Base-by-base conservation (phyloP, 768 basidiomycete species). In the Harrya chromipes region DNA sequence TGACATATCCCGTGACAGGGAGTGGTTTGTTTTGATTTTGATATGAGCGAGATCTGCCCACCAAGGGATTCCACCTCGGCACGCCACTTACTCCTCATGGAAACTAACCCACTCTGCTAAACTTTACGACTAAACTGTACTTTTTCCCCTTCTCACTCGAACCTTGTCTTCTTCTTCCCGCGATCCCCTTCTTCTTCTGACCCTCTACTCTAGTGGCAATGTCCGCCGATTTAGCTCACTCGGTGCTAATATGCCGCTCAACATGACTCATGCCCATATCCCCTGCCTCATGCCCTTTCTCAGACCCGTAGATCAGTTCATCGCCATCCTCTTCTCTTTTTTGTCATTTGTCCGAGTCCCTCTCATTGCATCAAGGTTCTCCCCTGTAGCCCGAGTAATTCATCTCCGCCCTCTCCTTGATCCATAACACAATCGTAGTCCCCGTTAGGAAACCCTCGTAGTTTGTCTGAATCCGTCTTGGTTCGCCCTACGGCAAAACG, bases 331-430 rank as follows among this genome's bases (percentile, higher is more conserved):
- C 38, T 43, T 33, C 33, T 33, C 50, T 35, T 52, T 49, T 50
- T 63, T 52, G 52, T 49, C 36, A 52, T 36, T 35, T 37, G 21
- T 39, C 62, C 54, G 12, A 35, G 46, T 44, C 62, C 33, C 33
- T 33, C 33, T 16, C 33, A 33, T 33, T 4, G 53, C 60, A 53
- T 42, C 33, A n/a, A 27, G 19, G 33, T 14, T 31, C 27, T 11
- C 27, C 10, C 14, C 33, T 41, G 39, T 49, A 35, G 33, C 24
- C 29, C 47, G 47, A 34, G 45, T 44, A 29, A 40, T 69, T 70
- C 68, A 69, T 69, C 56, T 69, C 68, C 63, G 63, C 66, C 58
- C 24, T 34, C 26, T 46, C 51, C 44, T 48, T 33, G 33, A 33
- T 33, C 14, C 33, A 33, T 33, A 4, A 14, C 33, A 33, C 14